A percentile compares a stretch with the other conserved stretches of the same genome.
Evolutionary conservation across 1,139 yeast species (phyloP).

Genomic region (Petasospora fabianii): DNA sequence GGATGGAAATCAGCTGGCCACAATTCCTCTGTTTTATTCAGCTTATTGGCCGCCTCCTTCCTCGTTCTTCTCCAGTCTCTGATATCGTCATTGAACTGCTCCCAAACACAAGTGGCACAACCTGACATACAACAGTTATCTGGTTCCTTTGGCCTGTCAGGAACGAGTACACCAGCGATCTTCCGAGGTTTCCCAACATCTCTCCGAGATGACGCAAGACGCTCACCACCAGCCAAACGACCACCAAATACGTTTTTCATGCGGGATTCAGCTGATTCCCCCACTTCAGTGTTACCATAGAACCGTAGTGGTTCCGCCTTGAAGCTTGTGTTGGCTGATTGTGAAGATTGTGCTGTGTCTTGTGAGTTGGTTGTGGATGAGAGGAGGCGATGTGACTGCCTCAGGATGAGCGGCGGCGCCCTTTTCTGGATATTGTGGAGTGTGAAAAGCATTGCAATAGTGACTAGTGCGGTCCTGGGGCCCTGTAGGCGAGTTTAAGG

Average conservation of each 20-base stretch:
- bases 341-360: neutral
- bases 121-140: conserved; percentile 98
- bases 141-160: conserved; percentile 80
- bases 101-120: conserved; percentile 97
- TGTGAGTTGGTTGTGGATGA: conserved; percentile 2
- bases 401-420: neutral
- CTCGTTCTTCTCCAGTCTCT: conserved; percentile 73
- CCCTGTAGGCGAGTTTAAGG: too few species aligned
- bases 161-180: conserved; percentile 75
- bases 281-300: conserved; percentile 41
- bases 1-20: conserved; percentile 88
- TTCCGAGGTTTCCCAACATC: conserved; percentile 37
- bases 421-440: neutral
- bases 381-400: conserved; percentile 1
- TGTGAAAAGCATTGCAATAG: too few species aligned
- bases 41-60: conserved; percentile 53
- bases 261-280: conserved; percentile 44
- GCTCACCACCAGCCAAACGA: conserved; percentile 51
- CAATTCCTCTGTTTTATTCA: conserved; percentile 46
- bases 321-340: conserved; percentile 5
- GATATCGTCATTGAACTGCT: conserved; percentile 79
- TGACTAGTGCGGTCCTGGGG: too few species aligned
- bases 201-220: conserved; percentile 48
- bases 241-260: conserved; percentile 56
- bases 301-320: conserved; percentile 16